A percentile compares a stretch with the other conserved stretches of the same genome.
Conservation (phyloP, 257 asterid genomes). For the Penstemon newberryi region DNA sequence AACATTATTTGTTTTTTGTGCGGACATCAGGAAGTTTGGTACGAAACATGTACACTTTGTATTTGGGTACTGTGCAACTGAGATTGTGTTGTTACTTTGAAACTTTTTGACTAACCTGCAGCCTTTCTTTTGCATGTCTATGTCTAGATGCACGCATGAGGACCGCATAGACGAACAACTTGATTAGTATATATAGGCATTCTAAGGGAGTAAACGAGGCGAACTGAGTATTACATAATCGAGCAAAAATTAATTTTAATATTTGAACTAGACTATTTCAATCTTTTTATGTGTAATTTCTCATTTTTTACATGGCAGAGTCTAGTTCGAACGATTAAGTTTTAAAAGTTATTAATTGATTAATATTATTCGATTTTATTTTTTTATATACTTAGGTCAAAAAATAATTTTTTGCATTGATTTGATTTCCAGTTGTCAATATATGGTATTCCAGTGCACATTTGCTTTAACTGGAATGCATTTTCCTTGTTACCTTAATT, state of each 20-base stretch:
- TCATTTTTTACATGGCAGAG: too few species aligned
- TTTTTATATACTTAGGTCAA: too few species aligned
- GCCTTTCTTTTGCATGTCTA: not conserved
- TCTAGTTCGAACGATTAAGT: too few species aligned
- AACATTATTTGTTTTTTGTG: not conserved
- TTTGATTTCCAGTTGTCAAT: not conserved
- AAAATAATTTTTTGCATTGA: not conserved
- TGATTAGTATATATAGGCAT: not conserved
- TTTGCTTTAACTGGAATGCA: constrained; percentile 1
- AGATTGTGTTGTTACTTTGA: not conserved
- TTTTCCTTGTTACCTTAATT: not conserved
- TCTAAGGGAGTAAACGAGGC: too few species aligned
- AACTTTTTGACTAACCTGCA: not conserved
- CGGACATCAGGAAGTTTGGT: constrained; percentile 26
- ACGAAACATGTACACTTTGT: not conserved
- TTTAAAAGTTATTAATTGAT: too few species aligned
- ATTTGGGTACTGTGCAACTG: constrained; percentile 4
- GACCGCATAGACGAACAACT: not conserved
- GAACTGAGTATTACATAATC: too few species aligned
- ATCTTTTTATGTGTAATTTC: too few species aligned
- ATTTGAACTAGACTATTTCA: too few species aligned
- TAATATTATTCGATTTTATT: too few species aligned
- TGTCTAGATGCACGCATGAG: not conserved
- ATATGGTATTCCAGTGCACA: not conserved
- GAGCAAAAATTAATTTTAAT: too few species aligned